Evolutionary conservation across 495 filamentous ascomycete genomes (phyloP).

Genomic region (Hyaloscypha bicolor): DNA sequence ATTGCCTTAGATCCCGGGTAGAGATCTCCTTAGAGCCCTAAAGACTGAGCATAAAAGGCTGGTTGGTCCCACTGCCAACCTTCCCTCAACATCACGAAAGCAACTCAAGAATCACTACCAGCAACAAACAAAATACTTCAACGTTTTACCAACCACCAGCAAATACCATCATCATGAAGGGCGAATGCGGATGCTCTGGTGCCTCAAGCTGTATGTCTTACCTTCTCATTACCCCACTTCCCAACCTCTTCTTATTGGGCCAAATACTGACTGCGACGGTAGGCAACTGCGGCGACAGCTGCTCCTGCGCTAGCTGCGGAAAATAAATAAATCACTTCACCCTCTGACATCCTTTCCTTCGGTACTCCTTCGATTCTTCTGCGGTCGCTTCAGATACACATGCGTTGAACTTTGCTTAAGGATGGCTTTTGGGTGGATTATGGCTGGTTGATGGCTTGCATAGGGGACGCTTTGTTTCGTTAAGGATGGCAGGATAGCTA

Average conservation of each 20-base stretch:
- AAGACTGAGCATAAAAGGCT: slow-evolving; percentile 5
- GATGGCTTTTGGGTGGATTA: not conserved
- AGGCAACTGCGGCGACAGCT: slow-evolving; percentile 32
- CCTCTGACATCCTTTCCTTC: slow-evolving; percentile 5
- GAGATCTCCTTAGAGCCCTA: not conserved
- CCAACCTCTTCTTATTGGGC: not conserved
- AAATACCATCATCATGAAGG: slow-evolving; percentile 31
- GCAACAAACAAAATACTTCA: not conserved
- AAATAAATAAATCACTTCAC: slow-evolving; percentile 22
- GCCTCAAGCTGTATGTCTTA: slow-evolving; percentile 30
- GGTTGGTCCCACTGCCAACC: not conserved
- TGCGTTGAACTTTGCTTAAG: not conserved
- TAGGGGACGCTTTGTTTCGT: not conserved
- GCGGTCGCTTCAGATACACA: not conserved
- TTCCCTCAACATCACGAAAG: not conserved
- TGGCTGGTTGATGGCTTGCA: not conserved
- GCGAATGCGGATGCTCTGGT: slow-evolving; percentile 33
- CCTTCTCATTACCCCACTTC: not conserved
- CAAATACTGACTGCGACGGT: not conserved
- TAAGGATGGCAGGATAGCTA: not conserved
- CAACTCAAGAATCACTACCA: not conserved
- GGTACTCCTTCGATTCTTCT: slow-evolving; percentile 10
- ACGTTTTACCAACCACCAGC: slow-evolving; percentile 1
- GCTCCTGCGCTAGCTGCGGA: slow-evolving; percentile 31
- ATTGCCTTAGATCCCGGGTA: not conserved